Evolutionary conservation across 192 early-diverging fungal species (phyloP).

Genomic region (Piromyces sp.): DNA sequence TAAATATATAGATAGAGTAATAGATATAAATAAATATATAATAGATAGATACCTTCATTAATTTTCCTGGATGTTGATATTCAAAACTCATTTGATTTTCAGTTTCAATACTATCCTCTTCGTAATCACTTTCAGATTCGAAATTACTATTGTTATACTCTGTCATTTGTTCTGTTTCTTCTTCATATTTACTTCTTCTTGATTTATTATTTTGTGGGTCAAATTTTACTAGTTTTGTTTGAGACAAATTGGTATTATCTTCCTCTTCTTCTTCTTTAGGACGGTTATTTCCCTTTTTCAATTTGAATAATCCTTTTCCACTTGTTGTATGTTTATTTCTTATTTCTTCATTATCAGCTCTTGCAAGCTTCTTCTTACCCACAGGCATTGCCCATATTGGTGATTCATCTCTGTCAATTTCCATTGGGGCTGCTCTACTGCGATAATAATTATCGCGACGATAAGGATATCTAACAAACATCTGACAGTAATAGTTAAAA

Average conservation of each 20-base stretch:
- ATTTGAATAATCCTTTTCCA: background rate
- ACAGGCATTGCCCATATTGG: background rate
- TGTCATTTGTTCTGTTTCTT: background rate
- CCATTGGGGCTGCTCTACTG: background rate
- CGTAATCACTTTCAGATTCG: background rate
- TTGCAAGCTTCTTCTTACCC: background rate
- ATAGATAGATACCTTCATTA: background rate
- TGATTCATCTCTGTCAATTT: background rate
- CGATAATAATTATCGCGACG: background rate
- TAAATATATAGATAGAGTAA: no score
- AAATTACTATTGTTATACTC: background rate
- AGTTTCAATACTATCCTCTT: background rate
- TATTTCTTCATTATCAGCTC: background rate
- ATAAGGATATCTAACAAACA: background rate
- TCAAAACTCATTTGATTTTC: background rate
- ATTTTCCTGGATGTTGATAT: background rate
- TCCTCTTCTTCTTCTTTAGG: background rate
- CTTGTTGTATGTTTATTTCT: background rate
- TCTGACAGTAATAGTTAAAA: no score
- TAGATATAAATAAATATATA: no score
- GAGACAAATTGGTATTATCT: background rate
- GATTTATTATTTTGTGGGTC: background rate
- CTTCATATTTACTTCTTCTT: background rate
- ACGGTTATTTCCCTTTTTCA: background rate
- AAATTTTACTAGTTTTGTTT: background rate